phyloP scores from a whole-genome alignment of 2,329 filamentous ascomycete species.

The Amylocarpus encephaloides region DNA sequence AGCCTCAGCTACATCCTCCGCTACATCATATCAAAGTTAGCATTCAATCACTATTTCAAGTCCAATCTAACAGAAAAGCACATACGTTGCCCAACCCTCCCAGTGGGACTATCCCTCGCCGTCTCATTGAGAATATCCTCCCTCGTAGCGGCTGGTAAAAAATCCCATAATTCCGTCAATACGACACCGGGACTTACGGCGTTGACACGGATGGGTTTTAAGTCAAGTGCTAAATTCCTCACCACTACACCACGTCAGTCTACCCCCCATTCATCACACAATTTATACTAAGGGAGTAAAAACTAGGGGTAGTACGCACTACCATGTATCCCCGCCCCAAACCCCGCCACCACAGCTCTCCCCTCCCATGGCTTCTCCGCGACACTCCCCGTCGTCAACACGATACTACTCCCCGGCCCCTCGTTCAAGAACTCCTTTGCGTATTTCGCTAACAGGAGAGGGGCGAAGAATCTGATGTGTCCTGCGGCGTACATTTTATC shows the following conservation, averaged over 20 bases:
- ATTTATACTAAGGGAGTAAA: neutral
- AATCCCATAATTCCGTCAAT: conserved; percentile 41
- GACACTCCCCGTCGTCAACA: conserved; percentile 17
- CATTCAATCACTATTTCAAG: neutral
- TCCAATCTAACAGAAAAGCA: neutral
- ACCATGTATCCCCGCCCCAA: conserved; percentile 45
- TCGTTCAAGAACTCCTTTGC: conserved; percentile 14
- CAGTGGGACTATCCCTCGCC: conserved; percentile 12
- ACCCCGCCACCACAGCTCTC: conserved; percentile 44
- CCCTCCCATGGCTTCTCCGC: conserved; percentile 13
- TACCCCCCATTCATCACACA: neutral
- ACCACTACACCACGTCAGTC: conserved; percentile 31
- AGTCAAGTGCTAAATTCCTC: conserved; percentile 52
- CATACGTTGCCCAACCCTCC: conserved; percentile 17
- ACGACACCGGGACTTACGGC: conserved; percentile 50
- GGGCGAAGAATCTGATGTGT: conserved; percentile 23
- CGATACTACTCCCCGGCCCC: conserved; percentile 15
- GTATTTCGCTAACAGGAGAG: conserved; percentile 24
- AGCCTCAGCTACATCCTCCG: conserved; percentile 38
- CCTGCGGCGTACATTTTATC: conserved; percentile 17
- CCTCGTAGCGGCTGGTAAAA: conserved; percentile 32
- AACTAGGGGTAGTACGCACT: conserved; percentile 8
- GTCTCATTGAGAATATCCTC: conserved; percentile 24
- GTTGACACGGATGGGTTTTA: conserved; percentile 60
- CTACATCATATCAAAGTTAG: conserved; percentile 5